A percentile compares a stretch with the other conserved stretches of the same genome.
Conservation (phyloP, 805 yeast species). For the Starmerella tilneyi region DNA sequence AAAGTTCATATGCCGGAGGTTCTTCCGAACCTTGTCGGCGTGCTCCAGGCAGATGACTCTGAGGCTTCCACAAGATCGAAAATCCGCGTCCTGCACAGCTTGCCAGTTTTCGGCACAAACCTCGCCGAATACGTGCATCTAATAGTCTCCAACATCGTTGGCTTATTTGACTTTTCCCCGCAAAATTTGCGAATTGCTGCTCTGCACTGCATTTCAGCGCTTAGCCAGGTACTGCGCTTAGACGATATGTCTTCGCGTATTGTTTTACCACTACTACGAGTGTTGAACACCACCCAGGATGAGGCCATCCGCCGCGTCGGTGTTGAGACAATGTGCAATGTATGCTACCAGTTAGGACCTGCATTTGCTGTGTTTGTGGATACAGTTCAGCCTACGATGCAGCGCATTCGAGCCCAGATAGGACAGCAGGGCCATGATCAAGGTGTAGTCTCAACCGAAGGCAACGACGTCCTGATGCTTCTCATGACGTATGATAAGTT, state of each 20-base stretch:
- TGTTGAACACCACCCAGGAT: conserved; percentile 43
- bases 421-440: conserved; percentile 12
- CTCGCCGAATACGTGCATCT: conserved; percentile 82
- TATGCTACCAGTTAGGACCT: conserved; percentile 67
- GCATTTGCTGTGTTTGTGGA: conserved; percentile 72
- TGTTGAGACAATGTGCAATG: conserved; percentile 64
- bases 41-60: conserved; percentile 57
- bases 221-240: conserved; percentile 60
- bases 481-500: conserved; percentile 60
- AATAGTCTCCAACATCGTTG: conserved; percentile 75
- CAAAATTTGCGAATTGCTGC: conserved; percentile 56
- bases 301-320: conserved; percentile 51
- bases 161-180: conserved; percentile 63
- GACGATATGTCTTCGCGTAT: conserved; percentile 86
- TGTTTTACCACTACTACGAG: conserved; percentile 72
- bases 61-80: conserved; percentile 35
- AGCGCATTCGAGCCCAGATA: conserved; percentile 13
- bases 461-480: conserved; percentile 52
- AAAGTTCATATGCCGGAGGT: conserved; percentile 71
- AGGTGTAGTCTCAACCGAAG: conserved; percentile 66
- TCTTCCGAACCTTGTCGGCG: conserved; percentile 62
- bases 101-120: conserved; percentile 77
- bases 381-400: conserved; percentile 25
- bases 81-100: conserved; percentile 63
- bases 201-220: conserved; percentile 69